Conservation (phyloP, 2,329 filamentous ascomycete genomes). For the Epichloe glyceriae region DNA sequence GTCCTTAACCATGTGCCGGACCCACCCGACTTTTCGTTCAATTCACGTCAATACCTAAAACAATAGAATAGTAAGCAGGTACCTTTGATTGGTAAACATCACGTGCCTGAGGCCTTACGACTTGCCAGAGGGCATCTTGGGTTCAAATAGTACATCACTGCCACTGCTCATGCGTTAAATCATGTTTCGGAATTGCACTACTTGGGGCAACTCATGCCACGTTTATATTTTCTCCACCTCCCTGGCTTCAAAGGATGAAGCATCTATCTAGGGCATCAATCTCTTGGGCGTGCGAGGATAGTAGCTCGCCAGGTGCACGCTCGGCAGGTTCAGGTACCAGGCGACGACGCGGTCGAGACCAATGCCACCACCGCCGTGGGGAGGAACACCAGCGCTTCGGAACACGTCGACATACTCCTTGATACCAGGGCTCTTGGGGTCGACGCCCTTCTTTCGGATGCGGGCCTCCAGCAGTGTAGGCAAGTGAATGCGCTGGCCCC, state of each 20-base stretch:
- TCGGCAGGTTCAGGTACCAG: conserved; percentile 46
- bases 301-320: conserved; percentile 43
- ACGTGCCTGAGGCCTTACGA: too few species aligned
- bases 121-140: too few species aligned
- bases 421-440: conserved; percentile 61
- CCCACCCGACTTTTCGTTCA: too few species aligned
- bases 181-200: too few species aligned
- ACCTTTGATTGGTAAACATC: too few species aligned
- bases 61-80: too few species aligned
- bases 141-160: too few species aligned
- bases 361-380: conserved; percentile 81
- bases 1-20: too few species aligned
- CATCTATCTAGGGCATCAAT: conserved; percentile 31
- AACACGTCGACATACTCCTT: conserved; percentile 85
- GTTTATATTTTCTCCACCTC: too few species aligned
- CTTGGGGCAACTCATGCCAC: too few species aligned
- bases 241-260: not conserved
- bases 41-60: too few species aligned
- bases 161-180: too few species aligned
- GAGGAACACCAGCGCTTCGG: conserved; percentile 67
- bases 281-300: conserved; percentile 50
- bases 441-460: conserved; percentile 67
- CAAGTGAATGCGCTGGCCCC: conserved; percentile 88
- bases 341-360: conserved; percentile 77
- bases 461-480: conserved; percentile 62